Evolutionary conservation across 257 asterid species (phyloP).

Genomic region (Avicennia marina): DNA sequence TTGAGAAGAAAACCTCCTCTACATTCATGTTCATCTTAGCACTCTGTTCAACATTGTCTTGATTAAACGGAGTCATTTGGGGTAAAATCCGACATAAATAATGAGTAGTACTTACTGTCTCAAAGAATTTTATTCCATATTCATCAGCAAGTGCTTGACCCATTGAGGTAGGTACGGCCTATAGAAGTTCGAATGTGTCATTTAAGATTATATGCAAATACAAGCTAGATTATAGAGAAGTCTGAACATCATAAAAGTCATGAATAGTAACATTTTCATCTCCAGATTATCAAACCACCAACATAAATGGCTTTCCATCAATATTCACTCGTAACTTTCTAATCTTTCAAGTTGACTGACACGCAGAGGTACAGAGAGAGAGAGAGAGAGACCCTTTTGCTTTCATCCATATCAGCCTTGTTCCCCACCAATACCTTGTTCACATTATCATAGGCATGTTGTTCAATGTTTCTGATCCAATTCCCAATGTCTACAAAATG

Average conservation of each 20-base stretch:
- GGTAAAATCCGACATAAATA: conserved; percentile 10
- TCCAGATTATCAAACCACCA: too few species aligned
- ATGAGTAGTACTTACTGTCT: conserved; percentile 61
- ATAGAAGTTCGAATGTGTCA: conserved; percentile 15
- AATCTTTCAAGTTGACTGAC: too few species aligned
- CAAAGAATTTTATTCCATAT: conserved; percentile 88
- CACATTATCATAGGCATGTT: conserved; percentile 70
- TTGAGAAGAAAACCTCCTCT: conserved; percentile 95
- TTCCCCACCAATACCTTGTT: conserved; percentile 66
- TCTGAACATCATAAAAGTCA: too few species aligned
- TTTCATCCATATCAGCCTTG: conserved; percentile 80
- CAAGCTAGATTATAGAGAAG: conserved; percentile 6
- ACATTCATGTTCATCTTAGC: conserved; percentile 92
- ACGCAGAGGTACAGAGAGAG: not conserved
- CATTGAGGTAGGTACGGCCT: conserved; percentile 91
- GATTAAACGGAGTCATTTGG: conserved; percentile 21
- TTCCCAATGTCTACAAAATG: conserved; percentile 50
- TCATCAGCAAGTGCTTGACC: conserved; percentile 98
- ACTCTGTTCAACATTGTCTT: conserved; percentile 48
- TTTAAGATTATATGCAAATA: conserved; percentile 5
- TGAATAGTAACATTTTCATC: too few species aligned
- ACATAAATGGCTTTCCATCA: too few species aligned
- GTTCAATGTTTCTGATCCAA: conserved; percentile 75
- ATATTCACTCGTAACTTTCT: too few species aligned
- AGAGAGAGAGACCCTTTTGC: conserved; percentile 53